A percentile compares a stretch with the other conserved stretches of the same genome.
Conservation (phyloP, 768 basidiomycete species). For the Artomyces pyxidatus region DNA sequence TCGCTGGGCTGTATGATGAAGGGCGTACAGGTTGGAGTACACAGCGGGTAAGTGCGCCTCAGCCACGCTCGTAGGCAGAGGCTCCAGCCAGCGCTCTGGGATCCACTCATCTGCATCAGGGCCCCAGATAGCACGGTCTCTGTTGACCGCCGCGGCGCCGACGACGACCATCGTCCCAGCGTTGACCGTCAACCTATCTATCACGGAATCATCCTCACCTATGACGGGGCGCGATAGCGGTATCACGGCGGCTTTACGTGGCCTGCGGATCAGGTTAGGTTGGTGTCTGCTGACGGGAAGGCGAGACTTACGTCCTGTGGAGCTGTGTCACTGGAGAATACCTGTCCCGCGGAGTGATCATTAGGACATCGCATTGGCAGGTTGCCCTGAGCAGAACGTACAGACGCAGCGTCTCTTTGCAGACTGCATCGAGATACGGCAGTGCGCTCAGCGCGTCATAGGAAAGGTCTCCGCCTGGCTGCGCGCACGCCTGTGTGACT, state of each 20-base stretch:
- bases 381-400: not conserved
- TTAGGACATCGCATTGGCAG: too few relatives aligned
- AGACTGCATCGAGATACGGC: slow-evolving; percentile 30
- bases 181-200: not conserved
- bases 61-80: slow-evolving; percentile 11
- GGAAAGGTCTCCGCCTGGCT: slow-evolving; percentile 14
- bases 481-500: slow-evolving; percentile 8
- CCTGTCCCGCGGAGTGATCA: too few relatives aligned
- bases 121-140: slow-evolving; percentile 14
- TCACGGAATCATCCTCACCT: slow-evolving; percentile 2
- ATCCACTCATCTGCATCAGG: slow-evolving; percentile 12
- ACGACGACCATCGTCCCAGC: slow-evolving; percentile 13
- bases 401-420: slow-evolving; percentile 26
- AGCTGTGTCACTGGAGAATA: slow-evolving; percentile 11
- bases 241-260: slow-evolving; percentile 2
- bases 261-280: not conserved
- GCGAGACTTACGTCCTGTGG: slow-evolving; percentile 10
- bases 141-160: slow-evolving; percentile 9
- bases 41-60: slow-evolving; percentile 16
- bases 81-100: slow-evolving; percentile 18
- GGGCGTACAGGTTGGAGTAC: slow-evolving; percentile 11
- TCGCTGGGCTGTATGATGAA: too few relatives aligned
- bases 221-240: slow-evolving; percentile 4
- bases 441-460: slow-evolving; percentile 29
- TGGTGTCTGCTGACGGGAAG: not conserved